Percentiles rank a stretch among this genome's conserved stretches.
These are phyloP conservation scores for Rhodotorula sp. DNA, from an alignment of 1,284 basidiomycete species.

Conservation along the genomic window DNA sequence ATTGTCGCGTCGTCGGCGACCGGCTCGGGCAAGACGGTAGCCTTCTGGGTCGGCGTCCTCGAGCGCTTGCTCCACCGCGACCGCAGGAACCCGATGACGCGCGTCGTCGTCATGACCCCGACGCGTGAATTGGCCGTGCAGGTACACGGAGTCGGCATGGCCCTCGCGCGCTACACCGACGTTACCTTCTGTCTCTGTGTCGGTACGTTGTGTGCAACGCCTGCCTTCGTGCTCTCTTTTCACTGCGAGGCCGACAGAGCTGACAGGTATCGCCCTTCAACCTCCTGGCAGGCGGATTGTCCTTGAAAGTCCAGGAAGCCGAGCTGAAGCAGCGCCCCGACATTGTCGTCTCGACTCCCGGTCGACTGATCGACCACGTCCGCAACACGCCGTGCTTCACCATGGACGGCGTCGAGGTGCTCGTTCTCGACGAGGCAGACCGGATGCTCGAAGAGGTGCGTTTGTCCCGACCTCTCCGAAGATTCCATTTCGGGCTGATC, in stretches of 20 bases:
- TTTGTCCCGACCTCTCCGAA: background rate
- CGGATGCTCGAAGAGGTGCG: slow-evolving; percentile 82
- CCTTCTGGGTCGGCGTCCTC: slow-evolving; percentile 89
- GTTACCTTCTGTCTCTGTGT: slow-evolving; percentile 83
- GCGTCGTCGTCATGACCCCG: slow-evolving; percentile 87
- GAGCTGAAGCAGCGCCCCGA: slow-evolving; percentile 82
- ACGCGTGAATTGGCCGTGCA: slow-evolving; percentile 93
- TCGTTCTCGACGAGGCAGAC: slow-evolving; percentile 96
- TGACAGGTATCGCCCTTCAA: slow-evolving; percentile 3
- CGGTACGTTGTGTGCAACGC: slow-evolving; percentile 57
- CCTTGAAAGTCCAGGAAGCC: slow-evolving; percentile 83
- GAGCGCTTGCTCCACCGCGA: slow-evolving; percentile 88
- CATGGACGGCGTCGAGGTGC: slow-evolving; percentile 85
- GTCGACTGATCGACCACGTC: slow-evolving; percentile 93
- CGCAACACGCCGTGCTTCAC: slow-evolving; percentile 93
- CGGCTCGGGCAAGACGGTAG: slow-evolving; percentile 94
- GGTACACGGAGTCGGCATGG: slow-evolving; percentile 85
- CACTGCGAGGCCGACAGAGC: slow-evolving; percentile 1
- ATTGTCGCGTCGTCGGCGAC: slow-evolving; percentile 93
- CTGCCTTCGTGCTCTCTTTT: background rate
- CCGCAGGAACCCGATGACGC: slow-evolving; percentile 75
- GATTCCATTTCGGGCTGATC: too few relatives aligned
- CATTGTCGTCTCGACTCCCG: slow-evolving; percentile 90
- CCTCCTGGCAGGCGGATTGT: slow-evolving; percentile 68
- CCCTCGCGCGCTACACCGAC: slow-evolving; percentile 81